Base-by-base conservation (phyloP, 2,329 filamentous ascomycete species). In the Aureobasidium sp. region DNA sequence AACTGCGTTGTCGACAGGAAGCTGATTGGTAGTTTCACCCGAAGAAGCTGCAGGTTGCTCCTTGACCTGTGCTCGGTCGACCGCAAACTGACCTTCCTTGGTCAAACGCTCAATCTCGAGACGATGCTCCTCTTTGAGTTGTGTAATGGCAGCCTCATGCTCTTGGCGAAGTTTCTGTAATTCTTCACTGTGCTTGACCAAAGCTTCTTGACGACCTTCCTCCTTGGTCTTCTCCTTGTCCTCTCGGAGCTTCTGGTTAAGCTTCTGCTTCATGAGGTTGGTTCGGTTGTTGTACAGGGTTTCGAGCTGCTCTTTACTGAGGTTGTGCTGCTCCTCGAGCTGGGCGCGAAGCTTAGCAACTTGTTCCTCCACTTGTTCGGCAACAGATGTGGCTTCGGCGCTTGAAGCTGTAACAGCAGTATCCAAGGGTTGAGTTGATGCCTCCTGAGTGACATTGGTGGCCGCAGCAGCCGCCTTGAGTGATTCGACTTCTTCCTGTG, bases 201-300 rank as follows among this genome's bases (percentile, higher is more conserved):
- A 68, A 15, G 76, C 39, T 61, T 72, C 70, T 60, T 73, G 62
- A 26, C 69, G 65, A 10, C 69, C 66, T 48, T 72, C 69, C 36
- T 78, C 76, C 12, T 79, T 67, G 23, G 67, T 62, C 63, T 68
- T 68, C 23, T 68, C 68, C 29, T 67, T 66, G 23, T 64, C 75
- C 55, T 86, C 83, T 9, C 72, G 75, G 17, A 96, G 79, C 70
- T 88, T 90, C 70, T 84, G 86, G 68, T 86, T 87, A 55, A 90
- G 76, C 1, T 82, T 76, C 26, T 83, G 80, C 69, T 86, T 88
- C 87, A 90, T 88, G 71, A 83, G 83, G 47, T 89, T 84, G 1
- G 85, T 86, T 48, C 86, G 82, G 58, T 81, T 78, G 68, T 82
- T 77, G 62, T 79, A 69, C 58, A 79, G 75, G 29, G 77, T 73